Evolutionary conservation across 352 stramenopile genomes (phyloP).

Genomic region (Bremia lactucae): DNA sequence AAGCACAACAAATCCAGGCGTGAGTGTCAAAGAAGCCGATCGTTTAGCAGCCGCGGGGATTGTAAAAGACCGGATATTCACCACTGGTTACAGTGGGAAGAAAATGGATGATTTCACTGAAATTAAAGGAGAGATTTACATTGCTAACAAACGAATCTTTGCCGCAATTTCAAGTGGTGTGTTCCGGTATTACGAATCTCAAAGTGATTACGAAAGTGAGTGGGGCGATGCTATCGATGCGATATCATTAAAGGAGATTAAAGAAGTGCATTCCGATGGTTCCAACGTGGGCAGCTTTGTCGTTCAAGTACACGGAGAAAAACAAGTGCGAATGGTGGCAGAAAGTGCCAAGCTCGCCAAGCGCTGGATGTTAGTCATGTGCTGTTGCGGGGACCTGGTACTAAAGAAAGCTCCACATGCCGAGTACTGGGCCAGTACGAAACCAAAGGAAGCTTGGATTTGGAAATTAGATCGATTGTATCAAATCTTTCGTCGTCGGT

Average conservation of each 20-base stretch:
- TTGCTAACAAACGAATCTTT: constrained; percentile 51
- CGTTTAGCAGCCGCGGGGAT: constrained; percentile 19
- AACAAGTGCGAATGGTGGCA: constrained; percentile 60
- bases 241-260: constrained; percentile 66
- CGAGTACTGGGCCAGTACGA: constrained; percentile 64
- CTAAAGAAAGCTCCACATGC: constrained; percentile 54
- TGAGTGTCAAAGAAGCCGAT: constrained; percentile 17
- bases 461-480: constrained; percentile 84
- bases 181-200: constrained; percentile 80
- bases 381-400: constrained; percentile 68
- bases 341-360: constrained; percentile 61
- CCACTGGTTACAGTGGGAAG: constrained; percentile 16
- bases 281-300: constrained; percentile 66
- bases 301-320: constrained; percentile 59
- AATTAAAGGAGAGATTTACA: constrained; percentile 58
- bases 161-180: constrained; percentile 73
- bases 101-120: constrained; percentile 36
- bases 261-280: constrained; percentile 69
- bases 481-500: constrained; percentile 73
- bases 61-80: constrained; percentile 19
- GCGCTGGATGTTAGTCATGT: constrained; percentile 85
- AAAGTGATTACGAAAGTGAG: constrained; percentile 72
- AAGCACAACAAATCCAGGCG: constrained; percentile 17
- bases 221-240: constrained; percentile 79
- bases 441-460: constrained; percentile 77